phyloP scores from a whole-genome alignment of 2,329 filamentous ascomycete genomes.

The Aureobasidium subglaciale region DNA sequence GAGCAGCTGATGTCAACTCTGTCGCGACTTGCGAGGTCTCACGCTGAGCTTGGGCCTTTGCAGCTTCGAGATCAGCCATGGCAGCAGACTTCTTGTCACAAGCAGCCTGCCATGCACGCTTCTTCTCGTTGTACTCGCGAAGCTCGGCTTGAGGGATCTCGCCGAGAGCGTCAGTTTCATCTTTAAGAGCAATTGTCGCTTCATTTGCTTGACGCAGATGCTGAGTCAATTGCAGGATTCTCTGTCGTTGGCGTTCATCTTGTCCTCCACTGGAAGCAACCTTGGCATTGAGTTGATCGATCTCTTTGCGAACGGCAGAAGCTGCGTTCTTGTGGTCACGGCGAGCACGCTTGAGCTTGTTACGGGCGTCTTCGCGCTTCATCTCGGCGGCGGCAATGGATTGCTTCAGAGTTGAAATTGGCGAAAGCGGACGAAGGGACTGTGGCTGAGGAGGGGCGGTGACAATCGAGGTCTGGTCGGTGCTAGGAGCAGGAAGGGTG shows the following conservation, averaged over 20 bases:
- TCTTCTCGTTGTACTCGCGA: constrained; percentile 50
- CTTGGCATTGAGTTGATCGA: constrained; percentile 60
- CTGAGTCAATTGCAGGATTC: constrained; percentile 66
- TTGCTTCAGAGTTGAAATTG: constrained; percentile 67
- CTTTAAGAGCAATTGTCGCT: constrained; percentile 49
- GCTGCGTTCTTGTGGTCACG: constrained; percentile 68
- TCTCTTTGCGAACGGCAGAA: constrained; percentile 63
- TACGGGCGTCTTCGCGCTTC: constrained; percentile 62
- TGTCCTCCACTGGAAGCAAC: constrained; percentile 61
- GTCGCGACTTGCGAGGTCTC: constrained; percentile 57
- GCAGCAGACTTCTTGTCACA: constrained; percentile 44
- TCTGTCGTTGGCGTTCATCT: constrained; percentile 69
- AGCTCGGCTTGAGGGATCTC: constrained; percentile 56
- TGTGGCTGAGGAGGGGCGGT: constrained; percentile 49
- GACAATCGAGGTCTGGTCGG: constrained; percentile 42
- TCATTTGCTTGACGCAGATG: constrained; percentile 65
- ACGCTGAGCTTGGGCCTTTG: constrained; percentile 56
- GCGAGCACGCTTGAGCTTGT: constrained; percentile 60
- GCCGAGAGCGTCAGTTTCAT: constrained; percentile 58
- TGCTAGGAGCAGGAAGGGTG: constrained; percentile 53
- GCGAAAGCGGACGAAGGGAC: constrained; percentile 65
- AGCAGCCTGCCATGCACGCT: constrained; percentile 52
- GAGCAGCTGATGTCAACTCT: constrained; percentile 56
- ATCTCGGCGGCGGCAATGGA: constrained; percentile 66
- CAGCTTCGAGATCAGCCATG: constrained; percentile 52